Percentiles rank a stretch among this genome's conserved stretches.
Evolutionary conservation across 805 yeast genomes (phyloP).

Genomic region (Teunomyces funiuensis): DNA sequence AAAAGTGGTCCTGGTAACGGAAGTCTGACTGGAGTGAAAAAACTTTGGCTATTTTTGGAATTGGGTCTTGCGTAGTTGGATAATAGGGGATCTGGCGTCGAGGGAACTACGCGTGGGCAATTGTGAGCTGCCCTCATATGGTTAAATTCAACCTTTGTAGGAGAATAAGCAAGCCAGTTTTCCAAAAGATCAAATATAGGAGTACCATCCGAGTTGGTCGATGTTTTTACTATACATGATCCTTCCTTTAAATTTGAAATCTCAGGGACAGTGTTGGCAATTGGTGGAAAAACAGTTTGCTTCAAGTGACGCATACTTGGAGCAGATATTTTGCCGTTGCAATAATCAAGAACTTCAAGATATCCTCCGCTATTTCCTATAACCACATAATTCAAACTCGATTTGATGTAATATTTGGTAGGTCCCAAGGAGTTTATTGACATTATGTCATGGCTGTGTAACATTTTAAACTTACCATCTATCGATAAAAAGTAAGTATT

Average conservation of each 20-base stretch:
- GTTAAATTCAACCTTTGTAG: slow-evolving; percentile 36
- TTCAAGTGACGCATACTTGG: slow-evolving; percentile 9
- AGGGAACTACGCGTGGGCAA: not conserved
- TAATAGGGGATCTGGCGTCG: slow-evolving; percentile 10
- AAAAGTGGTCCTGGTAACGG: slow-evolving; percentile 49
- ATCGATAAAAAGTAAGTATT: not conserved
- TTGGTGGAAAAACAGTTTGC: slow-evolving; percentile 20
- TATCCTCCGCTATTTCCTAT: slow-evolving; percentile 24
- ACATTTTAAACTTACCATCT: not conserved
- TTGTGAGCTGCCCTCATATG: slow-evolving; percentile 24
- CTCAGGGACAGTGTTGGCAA: slow-evolving; percentile 1
- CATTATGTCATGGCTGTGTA: not conserved
- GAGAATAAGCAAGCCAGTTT: slow-evolving; percentile 49
- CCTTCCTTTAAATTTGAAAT: slow-evolving; percentile 15
- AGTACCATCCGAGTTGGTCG: slow-evolving; percentile 25
- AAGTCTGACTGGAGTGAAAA: slow-evolving; percentile 46
- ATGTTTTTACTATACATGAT: slow-evolving; percentile 29
- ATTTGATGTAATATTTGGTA: slow-evolving; percentile 16
- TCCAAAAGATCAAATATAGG: slow-evolving; percentile 52
- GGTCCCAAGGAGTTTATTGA: not conserved
- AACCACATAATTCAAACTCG: slow-evolving; percentile 20
- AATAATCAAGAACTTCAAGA: slow-evolving; percentile 15
- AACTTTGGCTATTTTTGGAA: slow-evolving; percentile 4
- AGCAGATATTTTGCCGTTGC: slow-evolving; percentile 2
- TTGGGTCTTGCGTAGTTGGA: slow-evolving; percentile 1